A percentile compares a stretch with the other conserved stretches of the same genome.
Evolutionary conservation across 2,329 filamentous ascomycete species (phyloP).

Genomic region (Aspergillus phoenicis): DNA sequence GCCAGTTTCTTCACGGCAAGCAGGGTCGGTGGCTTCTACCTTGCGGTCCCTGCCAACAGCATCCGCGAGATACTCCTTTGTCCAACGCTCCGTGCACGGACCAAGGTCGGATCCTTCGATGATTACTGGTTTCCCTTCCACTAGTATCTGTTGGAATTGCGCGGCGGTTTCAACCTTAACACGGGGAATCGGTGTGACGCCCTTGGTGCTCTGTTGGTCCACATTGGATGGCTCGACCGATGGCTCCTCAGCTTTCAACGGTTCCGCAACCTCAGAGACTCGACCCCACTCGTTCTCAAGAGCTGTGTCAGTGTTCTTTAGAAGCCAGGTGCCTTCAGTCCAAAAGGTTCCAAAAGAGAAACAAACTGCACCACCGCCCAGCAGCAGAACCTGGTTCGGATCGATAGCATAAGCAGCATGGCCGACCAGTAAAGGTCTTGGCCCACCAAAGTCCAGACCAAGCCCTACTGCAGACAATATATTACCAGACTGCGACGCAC

Average conservation of each 20-base stretch:
- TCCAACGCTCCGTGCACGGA: slow-evolving; percentile 68
- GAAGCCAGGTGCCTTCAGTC: slow-evolving; percentile 64
- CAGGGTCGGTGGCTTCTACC: slow-evolving; percentile 45
- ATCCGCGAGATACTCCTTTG: slow-evolving; percentile 65
- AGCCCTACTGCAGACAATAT: slow-evolving; percentile 33
- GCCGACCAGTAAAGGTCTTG: slow-evolving; percentile 71
- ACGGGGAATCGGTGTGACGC: slow-evolving; percentile 50
- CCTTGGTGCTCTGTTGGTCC: slow-evolving; percentile 19
- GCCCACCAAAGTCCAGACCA: slow-evolving; percentile 32
- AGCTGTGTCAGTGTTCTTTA: slow-evolving; percentile 38
- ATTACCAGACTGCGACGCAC: slow-evolving; percentile 21
- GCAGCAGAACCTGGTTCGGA: slow-evolving; percentile 59
- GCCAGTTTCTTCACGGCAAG: background rate
- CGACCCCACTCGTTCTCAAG: slow-evolving; percentile 38
- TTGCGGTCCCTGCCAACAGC: slow-evolving; percentile 63
- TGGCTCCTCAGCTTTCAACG: slow-evolving; percentile 13
- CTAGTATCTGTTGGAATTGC: slow-evolving; percentile 64
- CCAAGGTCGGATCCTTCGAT: slow-evolving; percentile 69
- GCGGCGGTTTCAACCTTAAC: slow-evolving; percentile 54
- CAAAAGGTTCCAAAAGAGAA: slow-evolving; percentile 89
- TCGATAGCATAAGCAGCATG: slow-evolving; percentile 57
- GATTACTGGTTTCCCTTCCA: slow-evolving; percentile 63
- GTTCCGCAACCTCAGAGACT: slow-evolving; percentile 23
- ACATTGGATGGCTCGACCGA: slow-evolving; percentile 1
- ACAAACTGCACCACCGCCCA: slow-evolving; percentile 82